Conservation (phyloP, 148 eudicot genomes). For the Simmondsia chinensis region DNA sequence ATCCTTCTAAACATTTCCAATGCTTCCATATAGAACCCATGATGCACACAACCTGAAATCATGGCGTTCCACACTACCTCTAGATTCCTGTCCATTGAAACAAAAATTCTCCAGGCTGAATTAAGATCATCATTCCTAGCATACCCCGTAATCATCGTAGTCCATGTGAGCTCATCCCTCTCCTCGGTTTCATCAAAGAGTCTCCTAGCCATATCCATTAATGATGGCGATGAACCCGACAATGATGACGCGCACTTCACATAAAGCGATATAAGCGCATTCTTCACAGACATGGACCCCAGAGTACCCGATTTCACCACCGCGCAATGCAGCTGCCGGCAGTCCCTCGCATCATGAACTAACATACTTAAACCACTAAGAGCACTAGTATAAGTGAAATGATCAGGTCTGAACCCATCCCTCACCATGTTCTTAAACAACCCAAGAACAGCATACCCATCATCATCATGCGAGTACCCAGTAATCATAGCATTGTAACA, state of each 20-base stretch:
- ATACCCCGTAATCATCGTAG: conserved; percentile 53
- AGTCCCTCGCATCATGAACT: conserved; percentile 32
- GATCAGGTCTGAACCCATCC: conserved; percentile 27
- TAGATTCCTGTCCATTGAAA: conserved; percentile 25
- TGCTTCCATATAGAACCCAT: conserved; percentile 32
- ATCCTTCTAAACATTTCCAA: conserved; percentile 37
- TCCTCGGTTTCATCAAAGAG: conserved; percentile 42
- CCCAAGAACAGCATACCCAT: conserved; percentile 35
- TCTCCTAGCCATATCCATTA: conserved; percentile 37
- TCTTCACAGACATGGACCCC: conserved; percentile 34
- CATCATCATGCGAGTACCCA: conserved; percentile 29
- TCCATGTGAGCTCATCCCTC: conserved; percentile 56
- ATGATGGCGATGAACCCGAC: conserved; percentile 10
- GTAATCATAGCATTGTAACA: conserved; percentile 67
- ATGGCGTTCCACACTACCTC: conserved; percentile 56
- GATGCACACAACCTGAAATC: conserved; percentile 44
- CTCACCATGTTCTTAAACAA: conserved; percentile 32
- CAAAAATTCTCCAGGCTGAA: conserved; percentile 34
- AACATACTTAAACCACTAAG: conserved; percentile 34
- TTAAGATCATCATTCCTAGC: conserved; percentile 42
- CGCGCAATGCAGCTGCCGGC: conserved; percentile 46
- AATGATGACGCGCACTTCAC: conserved; percentile 46
- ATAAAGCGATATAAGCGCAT: conserved; percentile 44
- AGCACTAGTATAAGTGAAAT: conserved; percentile 32
- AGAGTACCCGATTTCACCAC: conserved; percentile 44